Base-by-base conservation (phyloP, 192 early-diverging fungal species). In the Podila minutissima region DNA sequence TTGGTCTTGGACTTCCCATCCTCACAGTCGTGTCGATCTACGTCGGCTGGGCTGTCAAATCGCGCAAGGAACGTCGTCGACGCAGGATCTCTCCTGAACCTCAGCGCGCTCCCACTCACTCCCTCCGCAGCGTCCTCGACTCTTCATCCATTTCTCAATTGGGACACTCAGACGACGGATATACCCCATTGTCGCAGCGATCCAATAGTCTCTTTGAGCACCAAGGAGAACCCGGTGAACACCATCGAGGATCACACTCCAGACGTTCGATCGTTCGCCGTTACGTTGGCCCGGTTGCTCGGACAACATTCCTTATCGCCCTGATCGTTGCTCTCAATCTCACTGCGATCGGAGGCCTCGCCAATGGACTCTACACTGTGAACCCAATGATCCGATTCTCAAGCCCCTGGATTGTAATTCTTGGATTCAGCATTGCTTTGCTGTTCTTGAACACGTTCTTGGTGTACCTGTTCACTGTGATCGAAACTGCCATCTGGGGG, bases 101-200 rank as follows among this genome's bases (percentile, higher is more conserved):
- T 17, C 68, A 65, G 15, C 59, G 31, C 17, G 31, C 26, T 20
- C 62, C 32, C 2, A 49, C 65, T 3, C 33, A 58, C 29, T 73
- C 77, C 12, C 57, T 72, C 5, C 70, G 77, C 10, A 73, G 66
- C 55, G 71, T 62, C 5, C 22, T 81, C 15, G 66, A 67, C 20
- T 60, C 77, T 5, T 68, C 70, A 4, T 69, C 77, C 0, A 19
- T 41, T 8, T 81, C 77, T 0, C n/a, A 63, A 9, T 6, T 59
- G 24, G 66, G 58, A 7, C 35, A 73, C 26, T 81, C 77, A 4
- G 77, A 81, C 4, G 77, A 81, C 48, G 77, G 77, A 22, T 68
- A 69, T 29, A 31, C 61, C 5, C 53, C 75, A 5, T 20, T 69
- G 7, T 57, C 60, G 32, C n/a, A n/a, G 19, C 61, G 66, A 4